Evolutionary conservation across 805 yeast genomes (phyloP).

Genomic region (Yarrowia sp.): DNA sequence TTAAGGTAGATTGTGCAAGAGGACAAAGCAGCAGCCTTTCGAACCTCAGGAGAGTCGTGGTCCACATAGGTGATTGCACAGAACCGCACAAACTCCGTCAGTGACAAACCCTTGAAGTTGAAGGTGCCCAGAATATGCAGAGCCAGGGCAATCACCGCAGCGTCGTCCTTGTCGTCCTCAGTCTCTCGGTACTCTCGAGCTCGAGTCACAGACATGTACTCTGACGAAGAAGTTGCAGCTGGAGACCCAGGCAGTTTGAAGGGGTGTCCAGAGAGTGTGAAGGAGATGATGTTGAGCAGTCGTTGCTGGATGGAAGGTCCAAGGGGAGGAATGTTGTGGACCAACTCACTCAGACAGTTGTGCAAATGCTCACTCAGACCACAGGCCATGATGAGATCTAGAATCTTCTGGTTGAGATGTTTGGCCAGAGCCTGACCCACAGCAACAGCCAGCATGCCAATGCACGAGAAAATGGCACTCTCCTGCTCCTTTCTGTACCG

Average conservation of each 20-base stretch:
- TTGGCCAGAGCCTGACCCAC: constrained; percentile 94
- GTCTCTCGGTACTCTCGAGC: constrained; percentile 80
- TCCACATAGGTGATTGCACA: constrained; percentile 86
- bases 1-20: constrained; percentile 76
- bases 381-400: constrained; percentile 80
- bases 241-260: constrained; percentile 90
- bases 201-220: constrained; percentile 62
- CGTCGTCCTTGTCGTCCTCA: constrained; percentile 63
- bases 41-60: constrained; percentile 76
- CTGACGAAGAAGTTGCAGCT: constrained; percentile 55
- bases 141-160: constrained; percentile 71
- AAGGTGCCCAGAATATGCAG: constrained; percentile 77
- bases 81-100: constrained; percentile 85
- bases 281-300: constrained; percentile 72
- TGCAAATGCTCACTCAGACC: constrained; percentile 86
- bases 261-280: constrained; percentile 78
- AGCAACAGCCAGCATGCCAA: constrained; percentile 83
- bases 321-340: constrained; percentile 78
- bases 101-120: constrained; percentile 73
- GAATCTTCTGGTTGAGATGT: constrained; percentile 78
- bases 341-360: constrained; percentile 70
- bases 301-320: constrained; percentile 75
- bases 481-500: constrained; percentile 75
- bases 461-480: constrained; percentile 85
- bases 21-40: constrained; percentile 84